A percentile compares a stretch with the other conserved stretches of the same genome.
Evolutionary conservation across 2,329 filamentous ascomycete species (phyloP).

Genomic region (Alternaria ventricosa): DNA sequence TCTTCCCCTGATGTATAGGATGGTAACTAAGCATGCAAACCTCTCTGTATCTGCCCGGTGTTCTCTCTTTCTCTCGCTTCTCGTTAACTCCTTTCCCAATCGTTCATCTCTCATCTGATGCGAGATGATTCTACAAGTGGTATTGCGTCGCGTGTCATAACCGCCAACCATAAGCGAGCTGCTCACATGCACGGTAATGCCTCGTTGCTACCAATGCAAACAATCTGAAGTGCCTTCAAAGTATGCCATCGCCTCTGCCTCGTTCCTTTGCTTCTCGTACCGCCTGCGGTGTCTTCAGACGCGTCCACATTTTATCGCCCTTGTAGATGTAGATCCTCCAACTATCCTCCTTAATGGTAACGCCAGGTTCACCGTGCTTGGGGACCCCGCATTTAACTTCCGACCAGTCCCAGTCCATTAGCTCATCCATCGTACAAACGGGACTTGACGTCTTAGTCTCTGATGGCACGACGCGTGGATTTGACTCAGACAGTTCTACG

Average conservation of each 20-base stretch:
- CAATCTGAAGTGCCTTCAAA: background rate
- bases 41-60: background rate
- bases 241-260: background rate
- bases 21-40: background rate
- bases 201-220: background rate
- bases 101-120: background rate
- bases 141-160: background rate
- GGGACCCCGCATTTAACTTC: background rate
- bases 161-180: background rate
- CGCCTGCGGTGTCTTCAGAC: slow-evolving; percentile 10
- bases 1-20: background rate
- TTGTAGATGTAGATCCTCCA: slow-evolving; percentile 3
- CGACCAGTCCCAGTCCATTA: slow-evolving; percentile 1
- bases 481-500: background rate
- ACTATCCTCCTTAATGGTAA: slow-evolving; percentile 2
- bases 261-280: background rate
- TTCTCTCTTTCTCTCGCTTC: background rate
- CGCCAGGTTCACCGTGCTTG: background rate
- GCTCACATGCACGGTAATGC: background rate
- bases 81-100: background rate
- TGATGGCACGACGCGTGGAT: background rate
- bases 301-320: background rate
- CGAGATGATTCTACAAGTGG: background rate
- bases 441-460: background rate
- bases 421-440: background rate